Evolutionary conservation across 2,329 filamentous ascomycete species (phyloP), one percentile per base, ranked within the genome.

Genomic region (Penicillium freii): DNA sequence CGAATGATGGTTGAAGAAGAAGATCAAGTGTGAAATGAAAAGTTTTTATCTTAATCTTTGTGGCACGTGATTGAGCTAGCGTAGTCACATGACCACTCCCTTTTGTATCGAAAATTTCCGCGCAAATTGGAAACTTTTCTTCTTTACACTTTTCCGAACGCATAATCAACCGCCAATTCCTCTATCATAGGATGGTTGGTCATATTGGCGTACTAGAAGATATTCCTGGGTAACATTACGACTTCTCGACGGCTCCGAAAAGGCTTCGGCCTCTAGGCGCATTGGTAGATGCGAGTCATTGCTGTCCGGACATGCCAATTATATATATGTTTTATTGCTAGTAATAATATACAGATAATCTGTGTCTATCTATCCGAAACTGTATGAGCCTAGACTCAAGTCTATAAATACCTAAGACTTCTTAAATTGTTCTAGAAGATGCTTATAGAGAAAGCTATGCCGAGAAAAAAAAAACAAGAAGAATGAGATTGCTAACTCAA

Each of bases 101-200:
- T 42, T 40, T 59, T 64, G 66, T 57, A 39, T 34, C 39, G 31
- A 39, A 63, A 61, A 49, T 58, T 62, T 62, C 55, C 55, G 47
- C 39, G n/a, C 17, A 43, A 45, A 50, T 34, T 23, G 33, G 51
- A 56, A 58, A 57, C 51, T 66, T 65, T 66, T 65, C 56, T 66
- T 70, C 64, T 66, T 75, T 67, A 76, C 75, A 77, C 74, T 73
- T 73, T 68, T 65, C 71, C 68, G 76, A 75, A 78, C 76, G 76
- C 76, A 77, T 78, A 78, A 78, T 78, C 76, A 78, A 78, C 76
- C 76, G 77, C 74, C 76, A 77, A 68, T 72, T 69, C 71, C 70
- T 72, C 51, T 54, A 61, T 66, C 64, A 77, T 75, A 75, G 75
- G 72, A 73, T 78, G 74, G 75, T 66, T 71, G 76, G 76, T 78